Evolutionary conservation across 2,329 filamentous ascomycete species (phyloP), one percentile per base, ranked within the genome.

Genomic region (Cercospora janseana): DNA sequence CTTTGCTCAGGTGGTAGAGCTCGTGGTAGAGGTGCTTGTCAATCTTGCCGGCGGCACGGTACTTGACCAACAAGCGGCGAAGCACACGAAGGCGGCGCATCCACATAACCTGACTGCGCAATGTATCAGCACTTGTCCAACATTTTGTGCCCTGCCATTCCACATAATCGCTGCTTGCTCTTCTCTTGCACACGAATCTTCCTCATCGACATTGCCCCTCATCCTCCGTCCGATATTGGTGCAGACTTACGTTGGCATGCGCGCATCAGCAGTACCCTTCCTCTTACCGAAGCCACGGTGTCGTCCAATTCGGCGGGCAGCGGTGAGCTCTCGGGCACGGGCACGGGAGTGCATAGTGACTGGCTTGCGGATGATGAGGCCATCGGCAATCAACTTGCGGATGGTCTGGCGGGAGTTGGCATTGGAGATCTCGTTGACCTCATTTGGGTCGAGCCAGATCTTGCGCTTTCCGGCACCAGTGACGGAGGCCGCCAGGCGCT

Each of bases 21-120:
- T 97, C 91, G 85, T 98, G 93, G 86, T 98, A 98, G 60, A 98
- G 90, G 84, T 98, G 93, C 87, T 98, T 98, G 82, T 98, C 93
- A 76, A 98, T 98, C 88, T 98, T 98, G 78, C 94, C 94, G 72
- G 87, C 88, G 77, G 92, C 92, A 79, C 93, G 93, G 85, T 98
- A 98, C 85, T 97, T 97, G 82, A 96, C 93, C 67, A 98, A 83
- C 59, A 98, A 88, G 75, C 93, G 93, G 75, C 93, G 92, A 79
- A 98, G 91, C 75, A 98, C 92, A 80, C 94, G 90, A 74, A 94
- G 91, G 74, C 93, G 92, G 79, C 94, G 91, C 93, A 98, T 98
- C 93, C 93, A 98, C 71, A 97, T 83, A 69, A 98, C 82, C 81
- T 96, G 90, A 77, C 88, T 93, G 69, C 77, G 72, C 54, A 66